Evolutionary conservation across 208 protist genomes (phyloP), one percentile per base, ranked within the genome.

Genomic region (Leishmania arabica): DNA sequence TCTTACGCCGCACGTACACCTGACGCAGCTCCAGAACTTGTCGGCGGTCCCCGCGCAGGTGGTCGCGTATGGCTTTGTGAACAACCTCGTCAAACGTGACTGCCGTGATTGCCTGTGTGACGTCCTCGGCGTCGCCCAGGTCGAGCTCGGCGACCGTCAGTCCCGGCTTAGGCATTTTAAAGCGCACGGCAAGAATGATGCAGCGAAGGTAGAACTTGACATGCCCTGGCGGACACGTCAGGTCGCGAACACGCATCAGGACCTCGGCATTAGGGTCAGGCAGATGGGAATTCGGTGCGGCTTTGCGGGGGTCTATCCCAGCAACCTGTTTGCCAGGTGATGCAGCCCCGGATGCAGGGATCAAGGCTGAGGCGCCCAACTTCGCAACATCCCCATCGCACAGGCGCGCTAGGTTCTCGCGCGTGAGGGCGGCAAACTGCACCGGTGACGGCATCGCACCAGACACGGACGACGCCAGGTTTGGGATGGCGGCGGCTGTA

Each of bases 51-150:
- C 87, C 81, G 37, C 92, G 89, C 8, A 97, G 86, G 82, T 85
- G 89, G 54, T 94, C 88, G n/a, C 85, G 79, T 34, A 95, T 86
- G 62, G 86, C 91, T 37, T 92, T 91, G 66, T 92, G 87, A 65
- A 97, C 91, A 19, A 79, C 80, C 45, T 79, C 88, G 78, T 97
- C 92, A 75, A 97, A 97, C 4, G 89, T 91, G n/a, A 97, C 88
- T 8, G 88, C 89, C 1, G 91, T 95, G 73, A 97, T 96, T n/a
- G 88, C 90, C 81, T 93, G 56, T 47, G 81, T 76, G 17, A 91
- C 79, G 68, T 89, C 84, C 21, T 86, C 88, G n/a, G 79, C 81
- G 70, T 97, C 94, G 64, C 90, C 90, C n/a, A 97, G 85, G 78
- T 97, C 94, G 58, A 96, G 73, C 79, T 94, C 89, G 27, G 88